Evolutionary conservation across 176 grass and related monocot species (phyloP), one percentile per base, ranked within the genome.

Genomic region (Rhynchospora breviuscula): DNA sequence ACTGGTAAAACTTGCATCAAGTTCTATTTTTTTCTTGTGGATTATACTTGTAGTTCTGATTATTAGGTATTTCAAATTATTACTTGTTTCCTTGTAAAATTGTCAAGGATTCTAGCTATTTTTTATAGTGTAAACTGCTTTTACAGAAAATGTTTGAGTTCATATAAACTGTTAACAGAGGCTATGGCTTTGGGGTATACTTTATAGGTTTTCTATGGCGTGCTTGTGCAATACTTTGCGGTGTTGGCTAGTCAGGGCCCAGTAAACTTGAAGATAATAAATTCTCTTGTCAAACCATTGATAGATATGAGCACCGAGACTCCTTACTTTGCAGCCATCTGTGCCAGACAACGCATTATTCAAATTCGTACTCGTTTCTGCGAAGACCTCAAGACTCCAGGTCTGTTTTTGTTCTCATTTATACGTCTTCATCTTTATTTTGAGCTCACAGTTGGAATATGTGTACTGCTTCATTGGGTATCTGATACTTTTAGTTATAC

Each of bases 241-340:
- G 79, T 93, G 76, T 86, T 93, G 89, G 87, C 90, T 78, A 90
- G 87, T 77, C 91, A 79, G 51, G 88, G 74, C 85, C 88, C 89
- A 70, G 70, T 98, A 68, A 95, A 90, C 61, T 85, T 94, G 59
- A 91, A 93, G 84, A 88, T 90, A 76, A 93, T 93, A 66, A 90
- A 98, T 66, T 85, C 78, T 47, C 90, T 98, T 87, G 95, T 95
- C 77, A 98, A 91, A 52, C 92, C 95, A 35, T 90, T 98, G 72
- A 87, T 95, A 86, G 95, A 98, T 79, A 98, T 95, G 92, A 98
- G 90, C 81, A 77, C 87, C 49, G 95, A 95, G 80, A 95, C 92
- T 83, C 92, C 92, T 82, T 98, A 95, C 90, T 98, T 98, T 86
- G 90, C 95, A 49, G 92, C 91, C 23, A 98, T 98, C 64, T 98